A percentile compares a stretch with the other conserved stretches of the same genome.
These are phyloP conservation scores for Rhododendron molle DNA, from an alignment of 148 eudicot species.

Conservation along the genomic window DNA sequence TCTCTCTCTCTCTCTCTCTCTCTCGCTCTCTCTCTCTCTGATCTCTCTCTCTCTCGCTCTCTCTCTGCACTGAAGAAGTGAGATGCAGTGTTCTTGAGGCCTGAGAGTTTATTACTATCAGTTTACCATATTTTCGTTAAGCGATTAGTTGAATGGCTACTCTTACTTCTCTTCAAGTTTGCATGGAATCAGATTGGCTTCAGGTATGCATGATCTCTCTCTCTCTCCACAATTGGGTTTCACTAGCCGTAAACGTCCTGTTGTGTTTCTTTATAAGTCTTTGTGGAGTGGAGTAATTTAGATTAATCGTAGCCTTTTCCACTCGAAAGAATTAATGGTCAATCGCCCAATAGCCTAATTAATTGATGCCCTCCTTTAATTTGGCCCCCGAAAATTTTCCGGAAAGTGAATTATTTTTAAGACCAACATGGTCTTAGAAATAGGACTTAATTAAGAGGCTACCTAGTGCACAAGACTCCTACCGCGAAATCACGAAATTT, in stretches of 20 bases:
- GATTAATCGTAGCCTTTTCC: not conserved
- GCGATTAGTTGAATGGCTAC: constrained; percentile 19
- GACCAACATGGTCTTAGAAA: not conserved
- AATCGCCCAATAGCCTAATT: not conserved
- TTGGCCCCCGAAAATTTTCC: not conserved
- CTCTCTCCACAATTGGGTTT: not conserved
- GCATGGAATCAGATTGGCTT: constrained; percentile 58
- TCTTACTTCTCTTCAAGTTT: constrained; percentile 50
- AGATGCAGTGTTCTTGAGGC: not conserved
- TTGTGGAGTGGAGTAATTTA: not conserved
- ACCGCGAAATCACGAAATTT: too few relatives aligned
- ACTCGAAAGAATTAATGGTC: not conserved
- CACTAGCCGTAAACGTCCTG: not conserved
- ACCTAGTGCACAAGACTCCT: too few relatives aligned
- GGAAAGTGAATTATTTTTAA: too few relatives aligned
- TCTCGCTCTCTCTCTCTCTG: too few relatives aligned
- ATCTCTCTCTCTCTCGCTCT: too few relatives aligned
- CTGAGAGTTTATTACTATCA: not conserved
- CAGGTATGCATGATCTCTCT: constrained; percentile 20
- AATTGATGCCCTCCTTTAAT: not conserved
- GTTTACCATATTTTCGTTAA: not conserved
- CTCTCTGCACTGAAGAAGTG: not conserved
- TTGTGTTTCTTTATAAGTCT: not conserved
- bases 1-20: constrained; percentile 1
- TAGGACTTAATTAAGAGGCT: not conserved